Percentiles rank a stretch among this genome's conserved stretches.
Conservation (phyloP, 345 rosid genomes). For the Cardamine occulta region DNA sequence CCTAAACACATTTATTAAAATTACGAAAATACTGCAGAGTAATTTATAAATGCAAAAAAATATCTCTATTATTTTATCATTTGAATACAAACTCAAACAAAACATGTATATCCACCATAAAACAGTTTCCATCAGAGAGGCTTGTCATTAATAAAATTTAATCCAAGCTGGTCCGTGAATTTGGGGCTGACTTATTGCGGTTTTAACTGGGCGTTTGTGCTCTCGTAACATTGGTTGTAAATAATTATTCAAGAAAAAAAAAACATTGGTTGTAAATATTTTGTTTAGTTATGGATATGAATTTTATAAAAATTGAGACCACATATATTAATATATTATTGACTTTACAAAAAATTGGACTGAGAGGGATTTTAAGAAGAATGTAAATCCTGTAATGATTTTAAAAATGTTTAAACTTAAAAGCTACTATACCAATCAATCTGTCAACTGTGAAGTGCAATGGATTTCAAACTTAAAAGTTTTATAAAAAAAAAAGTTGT, state of each 20-base stretch:
- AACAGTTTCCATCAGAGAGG: not conserved
- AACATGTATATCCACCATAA: too few relatives aligned
- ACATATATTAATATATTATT: not conserved
- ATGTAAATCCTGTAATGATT: not conserved
- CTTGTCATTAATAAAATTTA: not conserved
- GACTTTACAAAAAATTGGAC: not conserved
- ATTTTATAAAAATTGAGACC: not conserved
- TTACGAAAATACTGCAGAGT: not conserved
- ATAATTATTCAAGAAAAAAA: too few relatives aligned
- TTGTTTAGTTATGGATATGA: not conserved
- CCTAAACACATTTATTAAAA: not conserved
- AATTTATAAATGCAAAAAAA: not conserved
- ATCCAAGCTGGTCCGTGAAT: not conserved
- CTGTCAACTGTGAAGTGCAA: not conserved
- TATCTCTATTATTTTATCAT: not conserved
- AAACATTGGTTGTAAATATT: too few relatives aligned
- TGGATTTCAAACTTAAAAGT: constrained; percentile 5
- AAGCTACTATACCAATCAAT: constrained; percentile 5
- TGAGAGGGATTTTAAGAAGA: not conserved
- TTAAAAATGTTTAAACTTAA: not conserved
- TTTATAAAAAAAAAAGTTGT: not conserved
- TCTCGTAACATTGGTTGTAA: not conserved
- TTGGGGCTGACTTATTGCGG: not conserved
- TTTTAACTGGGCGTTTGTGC: not conserved
- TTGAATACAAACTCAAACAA: not conserved